These are phyloP conservation scores for Chlorella sp. DNA, from an alignment of 139 green algal genomes.

Conservation along the genomic window DNA sequence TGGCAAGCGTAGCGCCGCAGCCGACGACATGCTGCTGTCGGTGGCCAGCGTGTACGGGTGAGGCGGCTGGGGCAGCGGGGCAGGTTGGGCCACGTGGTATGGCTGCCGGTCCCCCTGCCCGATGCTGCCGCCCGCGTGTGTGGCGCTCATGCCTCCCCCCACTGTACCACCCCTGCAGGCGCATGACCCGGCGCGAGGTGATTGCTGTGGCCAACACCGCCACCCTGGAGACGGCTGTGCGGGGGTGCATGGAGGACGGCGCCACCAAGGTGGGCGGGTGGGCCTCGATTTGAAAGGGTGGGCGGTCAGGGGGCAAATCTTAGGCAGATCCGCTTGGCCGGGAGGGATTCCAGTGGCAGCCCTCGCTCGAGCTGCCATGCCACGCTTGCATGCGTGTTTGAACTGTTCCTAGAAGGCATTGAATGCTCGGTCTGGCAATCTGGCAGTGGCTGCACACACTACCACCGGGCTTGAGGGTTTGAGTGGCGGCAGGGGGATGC, in stretches of 20 bases:
- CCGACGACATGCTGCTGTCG: background rate
- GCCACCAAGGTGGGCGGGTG: background rate
- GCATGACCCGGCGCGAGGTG: background rate
- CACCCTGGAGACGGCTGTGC: conserved; percentile 8
- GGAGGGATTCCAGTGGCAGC: background rate
- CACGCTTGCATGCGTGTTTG: no score
- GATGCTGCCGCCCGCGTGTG: background rate
- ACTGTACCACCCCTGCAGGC: background rate
- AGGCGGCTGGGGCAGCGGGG: background rate
- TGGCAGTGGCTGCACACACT: no score
- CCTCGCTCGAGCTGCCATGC: background rate
- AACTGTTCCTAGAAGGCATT: no score
- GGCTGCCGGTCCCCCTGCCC: background rate
- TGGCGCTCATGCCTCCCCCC: background rate
- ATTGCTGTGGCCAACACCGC: background rate
- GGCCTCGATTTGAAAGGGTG: background rate
- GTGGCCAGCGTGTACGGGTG: background rate
- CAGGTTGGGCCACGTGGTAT: background rate
- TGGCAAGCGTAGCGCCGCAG: background rate
- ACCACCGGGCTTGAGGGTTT: no score
- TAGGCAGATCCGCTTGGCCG: background rate
- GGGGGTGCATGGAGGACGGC: background rate
- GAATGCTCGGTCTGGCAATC: no score
- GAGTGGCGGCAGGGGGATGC: no score
- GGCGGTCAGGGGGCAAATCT: background rate